Evolutionary conservation across 1,284 basidiomycete genomes (phyloP).

Genomic region (Peniophora sp.): DNA sequence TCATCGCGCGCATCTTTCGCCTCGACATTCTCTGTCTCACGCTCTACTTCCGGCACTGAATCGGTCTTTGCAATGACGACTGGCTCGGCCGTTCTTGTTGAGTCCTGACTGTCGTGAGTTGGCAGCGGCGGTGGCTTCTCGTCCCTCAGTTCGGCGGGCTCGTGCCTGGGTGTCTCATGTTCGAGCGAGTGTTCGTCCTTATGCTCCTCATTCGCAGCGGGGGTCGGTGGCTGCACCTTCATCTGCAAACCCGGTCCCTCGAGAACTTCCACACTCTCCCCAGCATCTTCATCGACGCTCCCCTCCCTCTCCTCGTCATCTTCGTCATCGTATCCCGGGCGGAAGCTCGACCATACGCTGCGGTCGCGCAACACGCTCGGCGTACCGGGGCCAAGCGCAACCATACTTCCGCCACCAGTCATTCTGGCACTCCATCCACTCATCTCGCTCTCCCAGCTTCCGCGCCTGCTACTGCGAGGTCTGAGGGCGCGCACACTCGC

Average conservation of each 20-base stretch:
- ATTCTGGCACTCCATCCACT: slow-evolving; percentile 78
- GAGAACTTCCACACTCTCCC: neutral
- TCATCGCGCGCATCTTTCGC: neutral
- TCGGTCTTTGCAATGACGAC: neutral
- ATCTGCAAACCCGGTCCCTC: neutral
- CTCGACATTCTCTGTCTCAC: neutral
- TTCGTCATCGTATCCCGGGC: slow-evolving; percentile 31
- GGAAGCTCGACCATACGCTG: slow-evolving; percentile 51
- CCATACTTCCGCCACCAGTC: slow-evolving; percentile 19
- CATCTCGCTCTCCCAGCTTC: slow-evolving; percentile 78
- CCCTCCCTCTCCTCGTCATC: neutral
- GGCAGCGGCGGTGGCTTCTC: neutral
- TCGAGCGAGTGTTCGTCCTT: neutral
- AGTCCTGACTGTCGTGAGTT: neutral
- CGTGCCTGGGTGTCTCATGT: neutral
- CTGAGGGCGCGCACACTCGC: slow-evolving; percentile 75
- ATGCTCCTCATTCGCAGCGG: neutral
- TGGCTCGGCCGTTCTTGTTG: neutral
- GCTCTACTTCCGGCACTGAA: neutral
- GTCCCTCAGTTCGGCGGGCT: neutral
- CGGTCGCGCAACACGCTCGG: slow-evolving; percentile 39
- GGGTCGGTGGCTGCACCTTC: slow-evolving; percentile 12
- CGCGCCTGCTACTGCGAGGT: slow-evolving; percentile 70
- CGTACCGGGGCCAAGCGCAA: slow-evolving; percentile 29
- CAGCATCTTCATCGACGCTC: neutral